Conservation (phyloP, 345 rosid species). For the Salix exigua region DNA sequence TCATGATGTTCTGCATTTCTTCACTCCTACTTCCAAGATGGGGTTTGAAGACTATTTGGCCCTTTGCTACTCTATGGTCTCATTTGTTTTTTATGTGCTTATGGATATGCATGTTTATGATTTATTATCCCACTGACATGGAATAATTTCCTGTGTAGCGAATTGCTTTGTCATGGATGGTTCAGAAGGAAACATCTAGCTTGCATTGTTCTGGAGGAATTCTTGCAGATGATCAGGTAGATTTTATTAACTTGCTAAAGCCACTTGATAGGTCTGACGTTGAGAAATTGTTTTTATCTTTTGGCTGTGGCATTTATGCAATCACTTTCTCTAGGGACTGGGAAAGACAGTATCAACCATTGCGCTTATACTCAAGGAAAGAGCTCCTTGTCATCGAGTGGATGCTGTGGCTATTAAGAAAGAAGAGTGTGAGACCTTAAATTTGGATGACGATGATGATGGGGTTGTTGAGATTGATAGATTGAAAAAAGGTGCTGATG, state of each 20-base stretch:
- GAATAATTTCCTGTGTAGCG: slow-evolving; percentile 44
- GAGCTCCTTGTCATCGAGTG: slow-evolving; percentile 45
- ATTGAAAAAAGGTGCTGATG: slow-evolving; percentile 27
- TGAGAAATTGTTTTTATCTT: background rate
- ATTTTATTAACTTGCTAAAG: slow-evolving; percentile 11
- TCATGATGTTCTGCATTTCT: background rate
- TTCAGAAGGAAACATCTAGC: slow-evolving; percentile 68
- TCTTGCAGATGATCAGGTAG: slow-evolving; percentile 98
- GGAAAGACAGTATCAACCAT: slow-evolving; percentile 95
- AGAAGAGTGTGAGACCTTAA: slow-evolving; percentile 50
- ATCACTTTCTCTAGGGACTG: slow-evolving; percentile 59
- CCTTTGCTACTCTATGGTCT: background rate
- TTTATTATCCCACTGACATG: background rate
- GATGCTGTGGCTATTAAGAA: slow-evolving; percentile 31
- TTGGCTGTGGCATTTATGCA: slow-evolving; percentile 6
- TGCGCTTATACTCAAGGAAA: slow-evolving; percentile 87
- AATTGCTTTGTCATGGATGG: slow-evolving; percentile 98
- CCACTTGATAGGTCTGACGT: background rate
- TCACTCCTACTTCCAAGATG: background rate
- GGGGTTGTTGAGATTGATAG: slow-evolving; percentile 24
- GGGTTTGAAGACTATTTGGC: background rate
- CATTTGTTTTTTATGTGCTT: background rate
- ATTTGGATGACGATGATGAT: slow-evolving; percentile 71
- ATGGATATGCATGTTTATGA: background rate
- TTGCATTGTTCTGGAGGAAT: slow-evolving; percentile 84